Evolutionary conservation across 495 filamentous ascomycete genomes (phyloP).

Genomic region (Aspergillus asperescens): DNA sequence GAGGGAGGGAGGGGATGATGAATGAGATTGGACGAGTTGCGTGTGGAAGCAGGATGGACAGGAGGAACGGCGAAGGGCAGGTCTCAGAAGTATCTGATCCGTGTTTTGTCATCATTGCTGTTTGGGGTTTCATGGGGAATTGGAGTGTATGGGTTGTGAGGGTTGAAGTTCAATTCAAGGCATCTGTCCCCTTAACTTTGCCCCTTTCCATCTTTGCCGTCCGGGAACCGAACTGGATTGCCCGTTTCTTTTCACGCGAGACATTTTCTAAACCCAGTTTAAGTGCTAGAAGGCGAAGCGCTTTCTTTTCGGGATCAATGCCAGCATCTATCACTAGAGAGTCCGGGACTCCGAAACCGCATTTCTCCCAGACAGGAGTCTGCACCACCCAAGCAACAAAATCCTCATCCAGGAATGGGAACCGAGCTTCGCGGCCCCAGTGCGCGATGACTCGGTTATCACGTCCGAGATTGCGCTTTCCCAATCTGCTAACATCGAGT

Average conservation of each 20-base stretch:
- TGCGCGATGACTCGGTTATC: slow-evolving; percentile 88
- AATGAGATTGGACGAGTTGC: not conserved
- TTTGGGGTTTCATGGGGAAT: not conserved
- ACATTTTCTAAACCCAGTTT: slow-evolving; percentile 64
- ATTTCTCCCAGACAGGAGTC: slow-evolving; percentile 75
- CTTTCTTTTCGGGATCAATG: slow-evolving; percentile 73
- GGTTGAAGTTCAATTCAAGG: slow-evolving; percentile 27
- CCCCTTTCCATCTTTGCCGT: slow-evolving; percentile 82
- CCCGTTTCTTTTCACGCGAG: slow-evolving; percentile 84
- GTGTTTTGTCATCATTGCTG: slow-evolving; percentile 45
- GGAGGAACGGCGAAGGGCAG: slow-evolving; percentile 8
- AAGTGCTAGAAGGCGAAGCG: slow-evolving; percentile 73
- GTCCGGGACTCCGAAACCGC: slow-evolving; percentile 56
- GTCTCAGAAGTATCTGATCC: slow-evolving; percentile 52
- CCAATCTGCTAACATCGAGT: slow-evolving; percentile 79
- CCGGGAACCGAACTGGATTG: slow-evolving; percentile 81
- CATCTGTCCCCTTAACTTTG: slow-evolving; percentile 63
- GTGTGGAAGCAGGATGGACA: not conserved
- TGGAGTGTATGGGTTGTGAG: not conserved
- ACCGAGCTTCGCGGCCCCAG: slow-evolving; percentile 88
- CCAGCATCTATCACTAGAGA: slow-evolving; percentile 6
- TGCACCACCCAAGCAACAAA: slow-evolving; percentile 75
- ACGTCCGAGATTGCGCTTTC: slow-evolving; percentile 86
- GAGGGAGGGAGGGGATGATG: not conserved
- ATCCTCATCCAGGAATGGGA: slow-evolving; percentile 84